Evolutionary conservation across 441 rosid species (phyloP).

Genomic region (Syzygium malaccense): DNA sequence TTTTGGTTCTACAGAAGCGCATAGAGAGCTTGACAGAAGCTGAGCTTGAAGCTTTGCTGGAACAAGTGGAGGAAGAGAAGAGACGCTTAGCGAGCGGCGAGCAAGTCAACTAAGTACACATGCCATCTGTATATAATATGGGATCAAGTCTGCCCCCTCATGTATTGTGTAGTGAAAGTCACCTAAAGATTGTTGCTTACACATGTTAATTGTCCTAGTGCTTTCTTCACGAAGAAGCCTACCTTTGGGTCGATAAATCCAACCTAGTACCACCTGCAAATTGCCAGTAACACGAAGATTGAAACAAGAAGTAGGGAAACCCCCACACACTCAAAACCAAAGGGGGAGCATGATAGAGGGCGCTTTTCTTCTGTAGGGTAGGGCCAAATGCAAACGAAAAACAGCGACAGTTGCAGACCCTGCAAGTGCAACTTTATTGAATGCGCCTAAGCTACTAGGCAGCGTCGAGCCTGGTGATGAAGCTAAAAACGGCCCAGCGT

Average conservation of each 20-base stretch:
- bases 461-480: neutral
- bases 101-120: constrained; percentile 26
- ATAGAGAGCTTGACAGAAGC: constrained; percentile 82
- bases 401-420: neutral
- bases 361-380: neutral
- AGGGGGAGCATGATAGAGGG: neutral
- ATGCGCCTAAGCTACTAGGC: neutral
- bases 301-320: neutral
- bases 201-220: neutral
- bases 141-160: neutral
- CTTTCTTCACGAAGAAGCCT: neutral
- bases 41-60: constrained; percentile 69
- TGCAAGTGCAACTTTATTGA: neutral
- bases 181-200: neutral
- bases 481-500: neutral
- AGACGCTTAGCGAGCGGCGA: constrained; percentile 34
- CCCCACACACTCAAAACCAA: neutral
- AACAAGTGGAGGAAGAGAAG: constrained; percentile 96
- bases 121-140: neutral
- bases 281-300: neutral
- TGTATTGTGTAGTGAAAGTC: neutral
- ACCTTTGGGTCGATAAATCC: neutral
- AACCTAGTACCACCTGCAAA: neutral
- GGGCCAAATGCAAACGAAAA: neutral
- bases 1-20: constrained; percentile 52